Conservation (phyloP, 2,329 filamentous ascomycete species). For the Xylaria sp. region DNA sequence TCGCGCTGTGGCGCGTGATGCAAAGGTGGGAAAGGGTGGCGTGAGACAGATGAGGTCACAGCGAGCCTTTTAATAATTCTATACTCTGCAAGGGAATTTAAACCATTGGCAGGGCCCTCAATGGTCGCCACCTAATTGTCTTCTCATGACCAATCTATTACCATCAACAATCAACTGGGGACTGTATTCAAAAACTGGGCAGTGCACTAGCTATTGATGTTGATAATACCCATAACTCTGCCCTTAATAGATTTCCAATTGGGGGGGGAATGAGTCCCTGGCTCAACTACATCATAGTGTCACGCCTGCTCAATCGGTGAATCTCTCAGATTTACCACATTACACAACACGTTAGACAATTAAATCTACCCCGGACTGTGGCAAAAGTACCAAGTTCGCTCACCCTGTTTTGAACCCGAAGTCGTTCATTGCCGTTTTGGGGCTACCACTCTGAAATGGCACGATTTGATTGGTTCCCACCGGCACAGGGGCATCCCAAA, state of each 20-base stretch:
- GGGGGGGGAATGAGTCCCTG: conserved; percentile 10
- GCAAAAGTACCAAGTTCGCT: not conserved
- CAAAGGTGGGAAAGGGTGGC: conserved; percentile 28
- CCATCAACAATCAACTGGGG: not conserved
- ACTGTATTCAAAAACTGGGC: not conserved
- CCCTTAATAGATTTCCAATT: not conserved
- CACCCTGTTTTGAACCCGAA: not conserved
- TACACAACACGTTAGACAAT: conserved; percentile 1
- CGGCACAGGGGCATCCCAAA: not conserved
- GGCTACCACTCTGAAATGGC: not conserved
- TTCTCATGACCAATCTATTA: not conserved
- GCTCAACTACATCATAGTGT: conserved; percentile 31
- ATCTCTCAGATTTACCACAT: conserved; percentile 1
- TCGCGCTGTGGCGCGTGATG: conserved; percentile 16
- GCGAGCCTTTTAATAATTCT: conserved; percentile 34
- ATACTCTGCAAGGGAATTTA: conserved; percentile 1
- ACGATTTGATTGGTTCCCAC: conserved; percentile 30
- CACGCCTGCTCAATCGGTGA: conserved; percentile 4
- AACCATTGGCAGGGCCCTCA: not conserved
- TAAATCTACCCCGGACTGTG: conserved; percentile 20
- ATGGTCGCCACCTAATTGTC: conserved; percentile 16
- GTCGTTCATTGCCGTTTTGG: conserved; percentile 34
- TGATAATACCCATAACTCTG: not conserved
- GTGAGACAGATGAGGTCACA: conserved; percentile 44
- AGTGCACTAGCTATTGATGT: not conserved